Evolutionary conservation across 192 early-diverging fungal genomes (phyloP).

Genomic region (Linnemannia hyalina): DNA sequence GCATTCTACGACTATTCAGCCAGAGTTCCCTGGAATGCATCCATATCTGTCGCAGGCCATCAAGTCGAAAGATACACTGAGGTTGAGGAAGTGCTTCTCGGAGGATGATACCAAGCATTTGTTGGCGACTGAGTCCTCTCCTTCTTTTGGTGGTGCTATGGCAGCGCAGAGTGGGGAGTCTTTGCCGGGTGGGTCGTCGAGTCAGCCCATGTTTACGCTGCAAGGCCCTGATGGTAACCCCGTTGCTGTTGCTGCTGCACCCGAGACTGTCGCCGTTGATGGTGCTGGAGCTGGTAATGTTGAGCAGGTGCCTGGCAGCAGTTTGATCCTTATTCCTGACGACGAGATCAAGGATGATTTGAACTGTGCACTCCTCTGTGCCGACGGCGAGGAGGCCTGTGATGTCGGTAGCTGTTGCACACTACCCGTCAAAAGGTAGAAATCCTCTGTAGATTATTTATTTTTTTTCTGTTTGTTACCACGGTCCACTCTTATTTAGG

Average conservation of each 20-base stretch:
- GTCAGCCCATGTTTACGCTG: not conserved
- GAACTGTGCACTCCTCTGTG: slow-evolving; percentile 40
- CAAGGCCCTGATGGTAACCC: not conserved
- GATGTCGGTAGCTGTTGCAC: slow-evolving; percentile 49
- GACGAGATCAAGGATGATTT: slow-evolving; percentile 13
- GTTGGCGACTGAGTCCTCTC: slow-evolving; percentile 3
- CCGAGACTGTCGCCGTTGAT: not conserved
- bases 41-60: slow-evolving; percentile 19
- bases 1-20: slow-evolving; percentile 93
- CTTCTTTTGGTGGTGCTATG: slow-evolving; percentile 7
- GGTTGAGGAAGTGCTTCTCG: not conserved
- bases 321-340: slow-evolving; percentile 6
- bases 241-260: not conserved
- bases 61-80: not conserved
- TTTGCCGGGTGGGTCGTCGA: not conserved
- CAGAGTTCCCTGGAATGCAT: slow-evolving; percentile 75
- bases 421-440: slow-evolving; percentile 46
- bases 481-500: not conserved
- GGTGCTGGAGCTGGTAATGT: not conserved
- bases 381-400: slow-evolving; percentile 44
- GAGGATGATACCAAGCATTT: slow-evolving; percentile 26
- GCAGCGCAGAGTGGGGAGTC: slow-evolving; percentile 21
- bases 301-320: not conserved
- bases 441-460: not conserved
- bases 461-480: not conserved